Percentiles rank a stretch among this genome's conserved stretches.
Evolutionary conservation across 495 filamentous ascomycete species (phyloP).

Genomic region (Amniculicola lignicola): DNA sequence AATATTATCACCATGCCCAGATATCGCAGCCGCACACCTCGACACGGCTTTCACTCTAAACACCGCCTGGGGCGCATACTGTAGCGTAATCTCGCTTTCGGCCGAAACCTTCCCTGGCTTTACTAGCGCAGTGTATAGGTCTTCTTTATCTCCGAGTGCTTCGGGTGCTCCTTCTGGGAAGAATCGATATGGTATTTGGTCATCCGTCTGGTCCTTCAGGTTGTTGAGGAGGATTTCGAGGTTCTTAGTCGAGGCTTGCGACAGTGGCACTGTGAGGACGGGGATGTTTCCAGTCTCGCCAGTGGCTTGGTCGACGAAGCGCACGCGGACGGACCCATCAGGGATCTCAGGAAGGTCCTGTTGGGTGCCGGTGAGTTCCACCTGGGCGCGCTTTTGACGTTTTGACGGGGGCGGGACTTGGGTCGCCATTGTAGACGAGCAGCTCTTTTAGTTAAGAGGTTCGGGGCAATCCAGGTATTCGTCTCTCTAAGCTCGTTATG

Average conservation of each 20-base stretch:
- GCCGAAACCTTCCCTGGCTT: conserved; percentile 62
- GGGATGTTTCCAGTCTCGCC: conserved; percentile 63
- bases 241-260: conserved; percentile 83
- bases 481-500: no score
- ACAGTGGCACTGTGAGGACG: conserved; percentile 71
- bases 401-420: conserved; percentile 86
- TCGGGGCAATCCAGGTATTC: not conserved
- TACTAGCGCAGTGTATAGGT: conserved; percentile 71
- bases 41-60: conserved; percentile 92
- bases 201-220: conserved; percentile 70
- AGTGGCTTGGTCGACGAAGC: conserved; percentile 82
- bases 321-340: conserved; percentile 72
- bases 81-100: conserved; percentile 72
- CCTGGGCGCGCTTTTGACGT: conserved; percentile 72
- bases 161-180: conserved; percentile 40
- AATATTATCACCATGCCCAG: conserved; percentile 90
- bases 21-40: conserved; percentile 80
- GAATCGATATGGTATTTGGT: conserved; percentile 86
- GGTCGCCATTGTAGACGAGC: conserved; percentile 70
- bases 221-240: conserved; percentile 89
- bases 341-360: conserved; percentile 71
- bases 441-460: not conserved
- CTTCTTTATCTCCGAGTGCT: conserved; percentile 44
- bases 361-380: conserved; percentile 69
- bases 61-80: conserved; percentile 86